Percentiles rank a stretch among this genome's conserved stretches.
These are phyloP conservation scores for Coniochaeta sp. DNA, from an alignment of 2,329 filamentous ascomycete species.

Conservation along the genomic window DNA sequence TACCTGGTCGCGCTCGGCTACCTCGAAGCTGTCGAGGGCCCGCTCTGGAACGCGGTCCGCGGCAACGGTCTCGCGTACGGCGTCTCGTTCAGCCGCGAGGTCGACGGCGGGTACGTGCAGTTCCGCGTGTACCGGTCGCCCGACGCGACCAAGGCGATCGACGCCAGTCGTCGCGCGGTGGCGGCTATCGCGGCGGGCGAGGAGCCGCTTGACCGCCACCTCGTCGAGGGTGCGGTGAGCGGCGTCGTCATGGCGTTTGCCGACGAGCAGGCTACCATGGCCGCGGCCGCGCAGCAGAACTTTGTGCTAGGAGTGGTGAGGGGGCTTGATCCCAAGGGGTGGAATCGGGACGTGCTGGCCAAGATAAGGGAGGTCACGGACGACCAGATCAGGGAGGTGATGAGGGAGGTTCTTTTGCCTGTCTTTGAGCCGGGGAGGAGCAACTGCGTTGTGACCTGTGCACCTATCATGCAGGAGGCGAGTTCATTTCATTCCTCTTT, in stretches of 20 bases:
- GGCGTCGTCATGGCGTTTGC: slow-evolving; percentile 81
- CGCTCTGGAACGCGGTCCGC: slow-evolving; percentile 87
- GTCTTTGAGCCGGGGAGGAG: slow-evolving; percentile 74
- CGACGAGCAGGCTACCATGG: slow-evolving; percentile 82
- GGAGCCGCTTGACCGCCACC: slow-evolving; percentile 66
- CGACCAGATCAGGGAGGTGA: slow-evolving; percentile 67
- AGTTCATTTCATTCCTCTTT: slow-evolving; percentile 23
- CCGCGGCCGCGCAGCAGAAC: slow-evolving; percentile 71
- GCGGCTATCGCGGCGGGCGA: slow-evolving; percentile 66
- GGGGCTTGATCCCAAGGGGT: slow-evolving; percentile 62
- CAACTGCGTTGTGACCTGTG: slow-evolving; percentile 84
- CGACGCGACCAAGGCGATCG: slow-evolving; percentile 79
- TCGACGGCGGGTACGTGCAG: slow-evolving; percentile 72
- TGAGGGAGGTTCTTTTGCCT: slow-evolving; percentile 69
- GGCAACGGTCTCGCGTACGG: slow-evolving; percentile 93
- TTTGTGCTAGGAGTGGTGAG: slow-evolving; percentile 78
- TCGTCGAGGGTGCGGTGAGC: slow-evolving; percentile 85
- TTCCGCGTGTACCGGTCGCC: slow-evolving; percentile 88
- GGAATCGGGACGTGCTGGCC: slow-evolving; percentile 68
- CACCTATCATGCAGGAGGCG: slow-evolving; percentile 78
- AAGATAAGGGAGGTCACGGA: slow-evolving; percentile 69
- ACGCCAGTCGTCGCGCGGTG: slow-evolving; percentile 68
- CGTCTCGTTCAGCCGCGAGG: slow-evolving; percentile 67
- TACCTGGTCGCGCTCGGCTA: slow-evolving; percentile 85
- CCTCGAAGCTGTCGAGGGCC: slow-evolving; percentile 87